Percentiles rank a stretch among this genome's conserved stretches.
Conservation (phyloP, 768 basidiomycete genomes). For the Holtermannia corniformis region DNA sequence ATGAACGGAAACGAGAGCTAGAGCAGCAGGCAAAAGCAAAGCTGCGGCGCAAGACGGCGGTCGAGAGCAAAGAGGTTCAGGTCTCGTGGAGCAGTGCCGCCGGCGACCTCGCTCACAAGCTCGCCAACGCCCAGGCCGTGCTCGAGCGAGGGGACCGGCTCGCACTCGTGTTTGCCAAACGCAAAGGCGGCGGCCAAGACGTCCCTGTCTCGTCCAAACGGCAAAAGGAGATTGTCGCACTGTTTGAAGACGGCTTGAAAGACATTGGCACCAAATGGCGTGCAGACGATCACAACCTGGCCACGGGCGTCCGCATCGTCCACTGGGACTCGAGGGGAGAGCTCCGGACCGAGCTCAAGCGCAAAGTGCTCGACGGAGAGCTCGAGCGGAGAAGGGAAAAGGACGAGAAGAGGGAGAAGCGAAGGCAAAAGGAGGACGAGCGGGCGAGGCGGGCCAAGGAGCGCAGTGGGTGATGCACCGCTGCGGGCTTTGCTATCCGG, state of each 20-base stretch:
- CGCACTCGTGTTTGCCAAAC: slow-evolving; percentile 29
- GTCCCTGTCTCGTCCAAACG: slow-evolving; percentile 8
- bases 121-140: slow-evolving; percentile 16
- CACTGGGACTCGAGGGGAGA: slow-evolving; percentile 16
- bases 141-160: slow-evolving; percentile 32
- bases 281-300: slow-evolving; percentile 20
- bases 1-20: slow-evolving; percentile 13
- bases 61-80: slow-evolving; percentile 35
- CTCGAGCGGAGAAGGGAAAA: slow-evolving; percentile 19
- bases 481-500: not conserved
- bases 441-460: slow-evolving; percentile 19
- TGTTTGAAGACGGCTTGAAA: slow-evolving; percentile 23
- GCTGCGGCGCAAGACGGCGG: slow-evolving; percentile 11
- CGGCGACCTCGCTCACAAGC: slow-evolving; percentile 34
- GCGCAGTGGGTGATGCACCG: not conserved
- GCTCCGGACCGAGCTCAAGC: slow-evolving; percentile 14
- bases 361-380: slow-evolving; percentile 22
- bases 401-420: slow-evolving; percentile 30
- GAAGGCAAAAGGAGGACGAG: slow-evolving; percentile 28
- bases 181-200: slow-evolving; percentile 8
- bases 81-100: slow-evolving; percentile 34
- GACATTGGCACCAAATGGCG: slow-evolving; percentile 25
- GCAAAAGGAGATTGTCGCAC: slow-evolving; percentile 21
- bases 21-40: slow-evolving; percentile 18
- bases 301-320: slow-evolving; percentile 14